phyloP scores from a whole-genome alignment of 768 basidiomycete species.

The button mushroom (Agaricus bisporus) region DNA sequence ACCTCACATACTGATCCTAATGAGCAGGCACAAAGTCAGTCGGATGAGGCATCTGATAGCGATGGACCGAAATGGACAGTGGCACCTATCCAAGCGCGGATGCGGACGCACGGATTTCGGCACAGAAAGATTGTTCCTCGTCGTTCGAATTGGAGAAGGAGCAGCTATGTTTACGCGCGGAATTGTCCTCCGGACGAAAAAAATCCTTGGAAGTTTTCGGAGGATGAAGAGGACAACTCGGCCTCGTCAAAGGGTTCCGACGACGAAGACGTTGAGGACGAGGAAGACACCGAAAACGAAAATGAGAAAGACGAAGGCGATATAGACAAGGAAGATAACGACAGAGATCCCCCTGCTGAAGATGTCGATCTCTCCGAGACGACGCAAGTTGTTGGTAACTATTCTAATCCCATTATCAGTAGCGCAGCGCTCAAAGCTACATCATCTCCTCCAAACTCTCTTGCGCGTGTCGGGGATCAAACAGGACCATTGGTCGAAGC shows the following conservation, averaged over 20 bases:
- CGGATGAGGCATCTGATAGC: conserved; percentile 15
- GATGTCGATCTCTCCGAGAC: neutral
- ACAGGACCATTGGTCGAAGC: conserved; percentile 21
- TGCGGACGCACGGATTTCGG: neutral
- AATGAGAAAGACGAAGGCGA: conserved; percentile 15
- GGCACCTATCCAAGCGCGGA: conserved; percentile 12
- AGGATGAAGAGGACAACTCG: conserved; percentile 8
- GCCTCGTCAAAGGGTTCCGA: conserved; percentile 7
- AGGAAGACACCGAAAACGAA: conserved; percentile 10
- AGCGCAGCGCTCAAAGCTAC: conserved; percentile 12
- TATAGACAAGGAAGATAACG: conserved; percentile 7
- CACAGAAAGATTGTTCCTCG: neutral
- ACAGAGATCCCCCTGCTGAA: neutral
- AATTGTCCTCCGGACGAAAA: too few species aligned
- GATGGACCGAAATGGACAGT: neutral
- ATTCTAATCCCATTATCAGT: neutral
- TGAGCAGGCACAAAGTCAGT: conserved; percentile 16
- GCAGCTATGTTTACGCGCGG: too few species aligned
- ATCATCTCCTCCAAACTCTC: conserved; percentile 17
- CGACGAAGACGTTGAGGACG: conserved; percentile 9
- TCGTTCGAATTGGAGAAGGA: too few species aligned
- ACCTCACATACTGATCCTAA: conserved; percentile 12
- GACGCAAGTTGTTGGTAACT: neutral
- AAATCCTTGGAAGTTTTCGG: too few species aligned
- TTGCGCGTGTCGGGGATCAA: conserved; percentile 25